Evolutionary conservation across 371 early-diverging fungal genomes (phyloP).

Genomic region (Mucor circinelloides): DNA sequence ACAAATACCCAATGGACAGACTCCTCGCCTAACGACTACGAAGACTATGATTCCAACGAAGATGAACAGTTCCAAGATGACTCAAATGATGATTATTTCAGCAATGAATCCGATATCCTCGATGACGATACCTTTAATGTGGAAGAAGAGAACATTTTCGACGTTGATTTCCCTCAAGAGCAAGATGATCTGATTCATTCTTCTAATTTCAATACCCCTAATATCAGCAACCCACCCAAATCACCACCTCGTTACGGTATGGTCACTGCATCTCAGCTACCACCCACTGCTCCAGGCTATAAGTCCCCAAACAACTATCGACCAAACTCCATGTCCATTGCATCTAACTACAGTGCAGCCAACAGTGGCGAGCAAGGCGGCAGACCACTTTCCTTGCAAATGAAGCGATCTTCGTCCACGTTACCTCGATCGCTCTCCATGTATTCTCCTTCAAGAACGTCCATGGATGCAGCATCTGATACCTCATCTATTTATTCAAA

Average conservation of each 20-base stretch:
- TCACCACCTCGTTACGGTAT: background rate
- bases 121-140: conserved; percentile 54
- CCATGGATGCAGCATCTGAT: conserved; percentile 11
- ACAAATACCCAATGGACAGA: background rate
- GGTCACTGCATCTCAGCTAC: background rate
- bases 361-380: background rate
- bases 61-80: conserved; percentile 27
- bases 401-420: conserved; percentile 4
- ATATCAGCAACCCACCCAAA: background rate
- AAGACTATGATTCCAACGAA: background rate
- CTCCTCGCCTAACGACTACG: background rate
- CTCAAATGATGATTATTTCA: conserved; percentile 24
- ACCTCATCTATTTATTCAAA: conserved; percentile 9
- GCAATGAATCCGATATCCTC: conserved; percentile 38
- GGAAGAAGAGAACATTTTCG: conserved; percentile 56
- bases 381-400: conserved; percentile 24
- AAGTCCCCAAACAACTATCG: background rate
- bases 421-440: conserved; percentile 24
- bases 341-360: background rate
- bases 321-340: conserved; percentile 24
- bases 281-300: background rate
- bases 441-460: conserved; percentile 17
- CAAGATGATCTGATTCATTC: conserved; percentile 36
- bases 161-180: conserved; percentile 57
- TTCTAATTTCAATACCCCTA: conserved; percentile 12